Base-by-base conservation (phyloP, 176 grass and related monocot species). In the Eragrostis curvula region DNA sequence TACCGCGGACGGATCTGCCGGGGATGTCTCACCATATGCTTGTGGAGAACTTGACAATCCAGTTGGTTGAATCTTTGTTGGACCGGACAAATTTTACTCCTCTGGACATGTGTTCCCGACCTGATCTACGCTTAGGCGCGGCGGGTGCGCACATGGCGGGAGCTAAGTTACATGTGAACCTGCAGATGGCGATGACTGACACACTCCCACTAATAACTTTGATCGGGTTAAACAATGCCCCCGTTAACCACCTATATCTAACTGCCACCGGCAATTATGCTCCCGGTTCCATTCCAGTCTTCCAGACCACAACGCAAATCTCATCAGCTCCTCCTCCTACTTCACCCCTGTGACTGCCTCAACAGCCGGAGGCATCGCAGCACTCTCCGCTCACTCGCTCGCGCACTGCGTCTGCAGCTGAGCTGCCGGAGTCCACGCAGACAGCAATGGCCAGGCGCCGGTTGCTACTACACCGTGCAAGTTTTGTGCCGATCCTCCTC, bases 201-300 rank as follows among this genome's bases (percentile, higher is more conserved):
- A 71, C 30, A 25, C 52, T 53, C 59, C 47, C 5, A 40, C 18
- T 5, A 9, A 47, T 30, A 25, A 18, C 30, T 8, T 44, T 55
- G 32, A 42, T 25, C 9, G 43, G 27, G 44, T 41, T 70, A 53
- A 53, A 50, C 14, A 28, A 66, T 70, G 5, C 6, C 9, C 32
- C 21, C 5, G n/a, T 78, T 62, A 42, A 79, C 83, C 21, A 60
- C 43, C 65, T 71, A 71, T 32, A 78, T 32, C 21, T 65, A 74
- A 57, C 81, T 55, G 81, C 66, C 8, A 14, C 52, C 16, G 18
- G 10, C 73, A 75, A 75, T 43, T 75, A 74, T 40, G 25, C 74
- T 50, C 42, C 21, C n/a, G 53, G 24, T 61, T 61, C 58, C 58
- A 14, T 57, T 28, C 3, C 2, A n/a, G n/a, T n/a, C n/a, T n/a